Percentiles rank a stretch among this genome's conserved stretches.
phyloP scores from a whole-genome alignment of 148 eudicot species.

The Vaccinium darrowii region DNA sequence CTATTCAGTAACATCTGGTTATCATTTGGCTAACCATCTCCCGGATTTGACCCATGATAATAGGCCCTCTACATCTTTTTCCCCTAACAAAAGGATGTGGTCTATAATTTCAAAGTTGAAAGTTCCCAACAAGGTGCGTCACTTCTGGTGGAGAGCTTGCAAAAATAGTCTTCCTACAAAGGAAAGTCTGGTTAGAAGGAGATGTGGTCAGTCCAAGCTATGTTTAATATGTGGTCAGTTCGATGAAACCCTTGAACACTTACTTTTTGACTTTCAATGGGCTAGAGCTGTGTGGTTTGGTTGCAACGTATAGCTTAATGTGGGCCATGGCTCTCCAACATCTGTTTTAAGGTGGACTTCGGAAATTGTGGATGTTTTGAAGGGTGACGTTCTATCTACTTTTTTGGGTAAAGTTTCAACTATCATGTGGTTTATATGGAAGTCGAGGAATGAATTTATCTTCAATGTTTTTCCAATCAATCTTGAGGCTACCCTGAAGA shows the following conservation, averaged over 20 bases:
- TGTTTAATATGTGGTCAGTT: not conserved
- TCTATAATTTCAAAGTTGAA: not conserved
- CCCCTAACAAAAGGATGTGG: not conserved
- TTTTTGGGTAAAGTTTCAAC: not conserved
- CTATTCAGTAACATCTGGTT: not conserved
- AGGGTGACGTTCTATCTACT: not conserved
- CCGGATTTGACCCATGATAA: not conserved
- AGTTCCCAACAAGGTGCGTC: not conserved
- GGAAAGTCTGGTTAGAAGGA: not conserved
- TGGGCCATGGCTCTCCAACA: fast-evolving
- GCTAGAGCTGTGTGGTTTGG: not conserved
- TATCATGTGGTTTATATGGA: not conserved
- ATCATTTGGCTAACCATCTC: not conserved
- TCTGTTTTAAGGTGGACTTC: not conserved
- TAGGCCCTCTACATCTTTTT: not conserved
- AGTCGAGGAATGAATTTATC: not conserved
- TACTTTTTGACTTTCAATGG: not conserved
- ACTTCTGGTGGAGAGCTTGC: not conserved
- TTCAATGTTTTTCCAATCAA: not conserved
- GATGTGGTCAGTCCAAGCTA: not conserved
- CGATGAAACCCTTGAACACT: not conserved
- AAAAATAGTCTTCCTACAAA: not conserved
- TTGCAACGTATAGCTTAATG: not conserved
- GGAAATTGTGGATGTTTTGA: not conserved
- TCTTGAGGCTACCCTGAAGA: not conserved